A percentile compares a stretch with the other conserved stretches of the same genome.
Conservation (phyloP, 768 basidiomycete genomes). For the Suillus americanus region DNA sequence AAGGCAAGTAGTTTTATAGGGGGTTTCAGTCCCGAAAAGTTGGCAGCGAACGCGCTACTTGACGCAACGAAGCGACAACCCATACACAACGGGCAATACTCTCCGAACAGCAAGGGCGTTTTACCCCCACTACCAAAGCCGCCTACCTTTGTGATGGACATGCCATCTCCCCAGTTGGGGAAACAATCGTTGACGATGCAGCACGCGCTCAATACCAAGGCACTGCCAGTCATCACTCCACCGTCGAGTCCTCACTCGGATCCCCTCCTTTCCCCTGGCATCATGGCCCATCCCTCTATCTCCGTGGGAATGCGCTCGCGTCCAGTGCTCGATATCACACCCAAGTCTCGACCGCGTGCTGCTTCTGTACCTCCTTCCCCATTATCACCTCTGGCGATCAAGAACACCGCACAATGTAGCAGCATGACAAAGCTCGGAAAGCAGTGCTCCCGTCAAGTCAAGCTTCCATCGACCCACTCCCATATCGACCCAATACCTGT, state of each 20-base stretch:
- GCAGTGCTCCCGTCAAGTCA: slow-evolving; percentile 61
- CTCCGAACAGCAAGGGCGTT: slow-evolving; percentile 13
- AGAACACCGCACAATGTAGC: slow-evolving; percentile 47
- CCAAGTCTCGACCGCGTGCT: slow-evolving; percentile 19
- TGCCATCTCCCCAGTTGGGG: slow-evolving; percentile 37
- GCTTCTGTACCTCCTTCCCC: slow-evolving; percentile 19
- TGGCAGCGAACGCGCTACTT: slow-evolving; percentile 11
- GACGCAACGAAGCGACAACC: slow-evolving; percentile 13
- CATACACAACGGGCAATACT: slow-evolving; percentile 1
- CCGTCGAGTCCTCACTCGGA: slow-evolving; percentile 37
- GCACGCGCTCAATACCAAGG: slow-evolving; percentile 25
- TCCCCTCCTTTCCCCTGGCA: slow-evolving; percentile 16
- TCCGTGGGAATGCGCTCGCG: slow-evolving; percentile 12
- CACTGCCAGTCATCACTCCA: slow-evolving; percentile 16
- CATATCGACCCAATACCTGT: slow-evolving; percentile 27
- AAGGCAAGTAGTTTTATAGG: slow-evolving; percentile 41
- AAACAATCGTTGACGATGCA: slow-evolving; percentile 38
- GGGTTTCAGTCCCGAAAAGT: slow-evolving; percentile 40
- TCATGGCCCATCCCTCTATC: slow-evolving; percentile 3
- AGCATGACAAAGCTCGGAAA: slow-evolving; percentile 65
- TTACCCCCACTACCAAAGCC: slow-evolving; percentile 24
- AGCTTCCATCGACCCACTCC: slow-evolving; percentile 33
- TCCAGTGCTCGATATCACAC: slow-evolving; percentile 12
- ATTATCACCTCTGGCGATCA: slow-evolving; percentile 18
- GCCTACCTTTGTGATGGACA: slow-evolving; percentile 28